Base-by-base conservation (phyloP, 179 eudicot genomes). In the Carnegiea gigantea region DNA sequence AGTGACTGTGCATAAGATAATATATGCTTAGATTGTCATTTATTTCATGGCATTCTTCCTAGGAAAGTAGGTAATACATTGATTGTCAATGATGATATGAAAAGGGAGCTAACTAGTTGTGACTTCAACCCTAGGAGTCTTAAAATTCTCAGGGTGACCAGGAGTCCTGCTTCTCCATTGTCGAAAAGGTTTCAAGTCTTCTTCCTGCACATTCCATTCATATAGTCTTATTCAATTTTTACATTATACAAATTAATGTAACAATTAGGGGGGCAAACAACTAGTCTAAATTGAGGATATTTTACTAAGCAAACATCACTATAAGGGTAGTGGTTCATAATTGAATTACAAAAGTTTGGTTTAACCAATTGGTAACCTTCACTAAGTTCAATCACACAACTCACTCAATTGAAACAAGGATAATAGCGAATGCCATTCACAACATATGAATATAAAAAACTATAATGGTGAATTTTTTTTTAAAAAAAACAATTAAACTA, bases 121-220 rank as follows among this genome's bases (percentile, higher is more conserved):
- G 77, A 89, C 93, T 89, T 91, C 93, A 82, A 88, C 81, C 21
- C 92, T 92, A 9, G 90, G 84, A 2, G 93, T 91, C 88, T 88
- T 87, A 24, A 88, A 87, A 77, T 91, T 91, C 87, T 91, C 93
- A 0, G 93, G 93, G 82, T 91, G 93, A 57, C 92, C 93, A 17
- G 92, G 90, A 43, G 88, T 84, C 51, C 78, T 86, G 85, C 93
- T 91, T 44, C 90, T 92, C 87, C 90, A 88, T 79, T 88, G 91
- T 15, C 93, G 87, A 80, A 89, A 84, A 59, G 82, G 65, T 86
- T 91, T 89, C 65, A 91, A 82, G 75, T 91, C 93, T 38, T 89
- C 91, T 86, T 87, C 88, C 93, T 91, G 84, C 6, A 38, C 43
- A 6, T 79, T 81, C 64, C 76, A 78, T 71, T 8, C 70, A 65